Conservation (phyloP, 2,329 filamentous ascomycete genomes). For the Fusarium sp. region DNA sequence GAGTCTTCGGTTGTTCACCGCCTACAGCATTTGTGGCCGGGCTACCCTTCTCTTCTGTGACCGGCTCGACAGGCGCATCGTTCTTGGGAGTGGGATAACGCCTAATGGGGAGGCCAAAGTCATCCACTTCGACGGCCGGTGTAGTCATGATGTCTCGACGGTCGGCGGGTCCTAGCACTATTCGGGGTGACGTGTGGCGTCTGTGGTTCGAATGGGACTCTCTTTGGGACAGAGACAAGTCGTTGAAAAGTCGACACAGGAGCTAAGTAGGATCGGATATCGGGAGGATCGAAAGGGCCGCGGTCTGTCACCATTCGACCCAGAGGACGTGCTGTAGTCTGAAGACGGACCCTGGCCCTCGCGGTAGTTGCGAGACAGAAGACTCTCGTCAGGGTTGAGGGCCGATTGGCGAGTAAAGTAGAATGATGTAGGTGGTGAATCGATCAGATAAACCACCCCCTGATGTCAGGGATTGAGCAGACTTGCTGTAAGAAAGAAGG, state of each 20-base stretch:
- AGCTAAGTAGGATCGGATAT: conserved; percentile 40
- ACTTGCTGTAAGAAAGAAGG: conserved; percentile 13
- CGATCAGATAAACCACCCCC: conserved; percentile 12
- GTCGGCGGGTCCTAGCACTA: conserved; percentile 3
- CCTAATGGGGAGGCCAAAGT: conserved; percentile 76
- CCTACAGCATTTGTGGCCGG: conserved; percentile 10
- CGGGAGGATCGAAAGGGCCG: conserved; percentile 36
- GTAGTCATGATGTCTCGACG: conserved; percentile 40
- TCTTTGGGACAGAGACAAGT: not conserved
- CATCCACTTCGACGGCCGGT: conserved; percentile 65
- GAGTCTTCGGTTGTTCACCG: conserved; percentile 12
- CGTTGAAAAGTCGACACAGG: conserved; percentile 11
- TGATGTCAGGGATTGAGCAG: conserved; percentile 6
- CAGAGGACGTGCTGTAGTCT: conserved; percentile 22
- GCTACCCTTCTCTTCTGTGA: conserved; percentile 14
- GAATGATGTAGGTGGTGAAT: conserved; percentile 28
- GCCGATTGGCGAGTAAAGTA: conserved; percentile 12
- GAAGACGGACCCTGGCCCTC: conserved; percentile 37
- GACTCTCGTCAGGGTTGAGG: conserved; percentile 23
- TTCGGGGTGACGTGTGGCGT: conserved; percentile 17
- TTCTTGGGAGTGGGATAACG: conserved; percentile 55
- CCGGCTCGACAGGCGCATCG: conserved; percentile 29
- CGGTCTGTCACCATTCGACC: conserved; percentile 39
- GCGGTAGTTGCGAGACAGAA: conserved; percentile 1
- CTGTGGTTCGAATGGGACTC: not conserved